Percentiles rank a stretch among this genome's conserved stretches.
These are phyloP conservation scores for Citrus maxima DNA, from an alignment of 345 rosid species.

Conservation along the genomic window DNA sequence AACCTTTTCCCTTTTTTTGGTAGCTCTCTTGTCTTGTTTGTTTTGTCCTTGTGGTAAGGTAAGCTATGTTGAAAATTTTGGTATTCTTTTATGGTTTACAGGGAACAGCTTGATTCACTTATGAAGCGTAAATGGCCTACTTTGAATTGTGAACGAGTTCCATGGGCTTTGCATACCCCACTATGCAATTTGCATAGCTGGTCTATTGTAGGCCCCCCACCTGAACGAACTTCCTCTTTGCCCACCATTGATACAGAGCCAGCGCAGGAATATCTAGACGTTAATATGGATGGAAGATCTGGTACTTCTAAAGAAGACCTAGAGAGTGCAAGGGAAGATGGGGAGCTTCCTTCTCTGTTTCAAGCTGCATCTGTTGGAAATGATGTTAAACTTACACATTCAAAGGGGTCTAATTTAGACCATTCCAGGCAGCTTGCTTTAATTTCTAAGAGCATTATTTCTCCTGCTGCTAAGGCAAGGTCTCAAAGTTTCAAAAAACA, in stretches of 20 bases:
- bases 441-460: constrained; percentile 72
- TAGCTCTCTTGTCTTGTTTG: constrained; percentile 15
- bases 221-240: constrained; percentile 36
- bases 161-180: constrained; percentile 74
- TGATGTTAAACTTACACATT: constrained; percentile 34
- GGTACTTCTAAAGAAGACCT: constrained; percentile 55
- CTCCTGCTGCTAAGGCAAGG: constrained; percentile 54
- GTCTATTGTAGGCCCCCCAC: constrained; percentile 48
- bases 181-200: constrained; percentile 71
- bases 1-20: constrained; percentile 1
- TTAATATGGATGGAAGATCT: constrained; percentile 52
- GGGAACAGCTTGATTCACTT: constrained; percentile 93
- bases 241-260: constrained; percentile 38
- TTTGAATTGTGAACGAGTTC: constrained; percentile 58
- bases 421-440: constrained; percentile 71
- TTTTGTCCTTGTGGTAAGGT: constrained; percentile 23
- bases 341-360: constrained; percentile 90
- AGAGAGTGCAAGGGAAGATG: constrained; percentile 78
- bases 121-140: constrained; percentile 73
- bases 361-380: constrained; percentile 38
- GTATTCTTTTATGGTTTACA: constrained; percentile 60
- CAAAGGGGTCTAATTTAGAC: constrained; percentile 43
- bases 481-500: constrained; percentile 67
- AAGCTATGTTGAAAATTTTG: constrained; percentile 34
- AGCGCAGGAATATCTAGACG: constrained; percentile 55